Base-by-base conservation (phyloP, 2,329 filamentous ascomycete genomes). In the Stagonosporopsis tanaceti region DNA sequence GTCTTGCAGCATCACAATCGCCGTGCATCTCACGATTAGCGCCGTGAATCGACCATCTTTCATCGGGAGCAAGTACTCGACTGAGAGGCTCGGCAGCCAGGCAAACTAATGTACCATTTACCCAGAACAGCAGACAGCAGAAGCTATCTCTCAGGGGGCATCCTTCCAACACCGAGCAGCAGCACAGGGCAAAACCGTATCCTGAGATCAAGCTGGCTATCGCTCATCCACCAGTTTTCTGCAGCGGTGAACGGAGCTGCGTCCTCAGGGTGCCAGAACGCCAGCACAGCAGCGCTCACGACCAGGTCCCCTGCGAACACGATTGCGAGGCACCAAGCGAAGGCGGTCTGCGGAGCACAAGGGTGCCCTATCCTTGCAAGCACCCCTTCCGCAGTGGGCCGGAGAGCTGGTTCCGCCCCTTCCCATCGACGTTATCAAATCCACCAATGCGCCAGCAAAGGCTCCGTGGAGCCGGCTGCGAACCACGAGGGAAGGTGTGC, bases 341-440 rank as follows among this genome's bases (percentile, higher is more conserved):
- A 54, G 61, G 67, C 67, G 64, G 67, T 67, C 64, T 63, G 59
- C 57, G 58, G 62, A 60, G 61, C 55, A 60, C 60, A 66, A 68
- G 62, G 32, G 63, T 66, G 55, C 54, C 46, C 56, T 46, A 53
- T 63, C 63, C 53, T 44, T 44, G 44, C 44, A 32, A 44, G 44
- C 45, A 32, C 54, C 61, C 53, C 63, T 59, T 57, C 58, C 61
- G 40, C 53, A 55, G 59, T 50, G 35, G 53, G 46, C 59, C 67
- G 65, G 68, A 68, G 65, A 41, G 40, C 32, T 58, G 55, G 57
- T 65, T 68, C 64, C 64, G 67, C 60, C 60, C 44, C 60, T 30
- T 41, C 22, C 28, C 34, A 40, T 39, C 8, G 28, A 20, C 24
- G n/a, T 35, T 25, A 30, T 38, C 30, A 38, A 45, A 50, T 41